phyloP scores from a whole-genome alignment of 208 protist genomes.

The Wallacemonas sp. region DNA sequence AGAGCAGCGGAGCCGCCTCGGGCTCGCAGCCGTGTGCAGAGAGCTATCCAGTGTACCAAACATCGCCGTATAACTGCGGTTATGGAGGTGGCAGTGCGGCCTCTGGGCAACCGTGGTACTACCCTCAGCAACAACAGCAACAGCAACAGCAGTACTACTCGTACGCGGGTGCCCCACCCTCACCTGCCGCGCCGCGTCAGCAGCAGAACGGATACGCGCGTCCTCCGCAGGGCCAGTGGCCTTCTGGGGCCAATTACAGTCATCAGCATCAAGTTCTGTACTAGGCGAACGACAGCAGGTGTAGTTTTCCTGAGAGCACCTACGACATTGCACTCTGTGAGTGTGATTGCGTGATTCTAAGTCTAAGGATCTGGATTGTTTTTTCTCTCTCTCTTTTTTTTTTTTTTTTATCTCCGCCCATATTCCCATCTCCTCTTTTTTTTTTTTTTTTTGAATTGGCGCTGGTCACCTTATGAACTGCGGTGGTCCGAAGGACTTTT shows the following conservation, averaged over 20 bases:
- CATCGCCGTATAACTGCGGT: not conserved
- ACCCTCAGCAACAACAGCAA: not conserved
- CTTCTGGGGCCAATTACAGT: too few species aligned
- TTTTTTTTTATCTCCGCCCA: not conserved
- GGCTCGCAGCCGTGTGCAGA: not conserved
- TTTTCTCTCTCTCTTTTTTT: constrained; percentile 14
- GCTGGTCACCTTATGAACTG: too few species aligned
- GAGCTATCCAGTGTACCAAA: not conserved
- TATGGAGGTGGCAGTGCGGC: not conserved
- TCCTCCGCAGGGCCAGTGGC: too few species aligned
- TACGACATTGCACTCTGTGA: too few species aligned
- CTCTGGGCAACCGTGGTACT: not conserved
- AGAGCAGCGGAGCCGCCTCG: not conserved
- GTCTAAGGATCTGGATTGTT: too few species aligned
- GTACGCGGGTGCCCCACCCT: too few species aligned
- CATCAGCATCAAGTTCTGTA: too few species aligned
- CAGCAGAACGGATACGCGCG: not conserved
- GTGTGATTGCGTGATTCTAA: too few species aligned
- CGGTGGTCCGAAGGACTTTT: too few species aligned
- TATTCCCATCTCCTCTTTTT: constrained; percentile 2
- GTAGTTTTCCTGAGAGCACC: too few species aligned
- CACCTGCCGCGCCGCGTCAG: not conserved
- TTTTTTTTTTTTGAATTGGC: constrained; percentile 21
- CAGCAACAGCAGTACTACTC: not conserved
- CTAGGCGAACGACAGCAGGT: too few species aligned